Base-by-base conservation (phyloP, 805 yeast species). In the Nakazawaea anatomiae region DNA sequence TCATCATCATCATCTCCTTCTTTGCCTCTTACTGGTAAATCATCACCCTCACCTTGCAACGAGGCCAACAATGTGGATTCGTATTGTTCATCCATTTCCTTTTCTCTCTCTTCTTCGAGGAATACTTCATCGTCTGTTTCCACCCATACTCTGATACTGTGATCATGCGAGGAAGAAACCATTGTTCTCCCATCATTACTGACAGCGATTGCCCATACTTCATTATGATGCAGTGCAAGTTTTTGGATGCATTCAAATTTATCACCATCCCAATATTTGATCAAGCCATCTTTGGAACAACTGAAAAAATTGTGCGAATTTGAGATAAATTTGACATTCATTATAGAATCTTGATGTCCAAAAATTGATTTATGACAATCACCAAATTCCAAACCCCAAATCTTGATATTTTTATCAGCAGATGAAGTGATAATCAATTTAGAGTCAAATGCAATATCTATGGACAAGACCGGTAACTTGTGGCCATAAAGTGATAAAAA, bases 351-450 rank as follows among this genome's bases (percentile, higher is more conserved):
- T 62, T 90, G 96, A 65, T 94, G 99, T 1, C 96, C 99, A 66
- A 94, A 94, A 30, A 94, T 81, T 1, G 98, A 92, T 65, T 86
- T 87, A 68, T 94, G 99, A 74, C 99, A 94, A 68, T 94, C 99
- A 69, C 99, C 99, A 68, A 94, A 94, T 66, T 94, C 99, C 52
- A 94, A 72, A 47, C 99, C 99, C 99, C 99, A 94, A 52, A 94
- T 87, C 69, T 95, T 90, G 63, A 94, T 88, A 67, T 94, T 94
- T 68, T 94, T 94, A 69, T 94, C 99, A 0, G 99, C 99, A 1
- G 97, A 89, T 4, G 97, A 88, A 0, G 98, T 89, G 49, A 92
- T 82, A 54, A 94, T 77, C 58, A 94, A 66, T 67, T 94, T 92
- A 39, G 92, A 83, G 66, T 94, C 99, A 58, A 67, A 75, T 1